These are phyloP conservation scores for Beverwykella pulmonaria DNA, from an alignment of 495 filamentous ascomycete genomes.

Conservation along the genomic window DNA sequence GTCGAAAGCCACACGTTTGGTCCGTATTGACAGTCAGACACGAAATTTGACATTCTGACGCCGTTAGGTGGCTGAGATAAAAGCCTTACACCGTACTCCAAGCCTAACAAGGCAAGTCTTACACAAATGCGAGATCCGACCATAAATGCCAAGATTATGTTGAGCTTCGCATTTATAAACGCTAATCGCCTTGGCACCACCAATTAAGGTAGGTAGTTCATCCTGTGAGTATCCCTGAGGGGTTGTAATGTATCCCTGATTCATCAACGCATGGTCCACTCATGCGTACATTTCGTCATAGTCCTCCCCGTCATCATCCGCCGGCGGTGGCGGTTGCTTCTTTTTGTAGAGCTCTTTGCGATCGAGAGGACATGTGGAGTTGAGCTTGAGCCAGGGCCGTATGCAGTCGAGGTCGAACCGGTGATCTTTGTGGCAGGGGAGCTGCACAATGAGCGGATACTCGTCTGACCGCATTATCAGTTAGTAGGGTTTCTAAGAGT, in stretches of 20 bases:
- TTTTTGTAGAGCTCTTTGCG: slow-evolving; percentile 76
- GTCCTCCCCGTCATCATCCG: slow-evolving; percentile 48
- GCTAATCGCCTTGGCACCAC: not conserved
- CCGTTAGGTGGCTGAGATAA: not conserved
- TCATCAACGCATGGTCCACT: not conserved
- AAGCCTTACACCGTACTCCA: not conserved
- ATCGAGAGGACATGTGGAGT: slow-evolving; percentile 88
- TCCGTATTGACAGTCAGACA: not conserved
- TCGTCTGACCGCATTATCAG: slow-evolving; percentile 48
- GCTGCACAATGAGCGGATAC: slow-evolving; percentile 80
- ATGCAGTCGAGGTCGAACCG: slow-evolving; percentile 93
- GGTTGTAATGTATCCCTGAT: not conserved
- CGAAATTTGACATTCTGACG: not conserved
- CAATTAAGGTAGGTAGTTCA: not conserved
- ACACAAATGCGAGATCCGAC: not conserved
- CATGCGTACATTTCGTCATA: slow-evolving; percentile 50
- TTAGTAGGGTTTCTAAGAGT: slow-evolving; percentile 2
- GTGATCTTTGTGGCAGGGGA: slow-evolving; percentile 82
- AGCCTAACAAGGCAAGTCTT: not conserved
- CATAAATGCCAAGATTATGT: not conserved
- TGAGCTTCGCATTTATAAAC: not conserved
- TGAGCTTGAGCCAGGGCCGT: slow-evolving; percentile 84
- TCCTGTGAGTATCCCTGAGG: not conserved
- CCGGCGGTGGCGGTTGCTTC: slow-evolving; percentile 57
- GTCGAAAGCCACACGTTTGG: not conserved